Conservation (phyloP, 164 flowering plant species). For the Tinospora cordifolia region DNA sequence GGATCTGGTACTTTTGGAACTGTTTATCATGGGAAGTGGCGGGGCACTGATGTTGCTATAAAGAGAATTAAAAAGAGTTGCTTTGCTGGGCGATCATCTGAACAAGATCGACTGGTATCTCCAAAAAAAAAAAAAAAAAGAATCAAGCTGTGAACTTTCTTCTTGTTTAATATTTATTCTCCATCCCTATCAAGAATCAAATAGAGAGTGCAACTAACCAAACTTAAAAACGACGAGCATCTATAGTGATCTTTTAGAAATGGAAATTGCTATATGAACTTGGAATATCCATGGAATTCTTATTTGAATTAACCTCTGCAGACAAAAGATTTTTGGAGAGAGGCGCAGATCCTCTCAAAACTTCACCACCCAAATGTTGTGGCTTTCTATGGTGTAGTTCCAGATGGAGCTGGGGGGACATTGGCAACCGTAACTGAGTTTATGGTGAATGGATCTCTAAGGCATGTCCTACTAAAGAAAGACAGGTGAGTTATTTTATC, state of each 20-base stretch:
- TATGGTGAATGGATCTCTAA: slow-evolving; percentile 77
- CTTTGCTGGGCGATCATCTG: slow-evolving; percentile 76
- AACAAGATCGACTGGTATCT: slow-evolving; percentile 80
- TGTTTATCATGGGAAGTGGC: slow-evolving; percentile 88
- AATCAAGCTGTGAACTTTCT: background rate
- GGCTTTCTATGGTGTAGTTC: slow-evolving; percentile 83
- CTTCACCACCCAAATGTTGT: slow-evolving; percentile 92
- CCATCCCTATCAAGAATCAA: background rate
- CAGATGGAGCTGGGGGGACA: slow-evolving; percentile 77
- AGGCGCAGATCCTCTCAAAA: slow-evolving; percentile 65
- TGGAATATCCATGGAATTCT: background rate
- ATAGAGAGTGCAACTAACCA: background rate
- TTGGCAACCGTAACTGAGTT: slow-evolving; percentile 80
- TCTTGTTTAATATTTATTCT: background rate
- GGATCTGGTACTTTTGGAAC: slow-evolving; percentile 95
- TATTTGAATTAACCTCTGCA: slow-evolving; percentile 20
- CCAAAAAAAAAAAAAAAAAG: background rate
- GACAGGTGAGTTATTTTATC: slow-evolving; percentile 38
- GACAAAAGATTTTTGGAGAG: slow-evolving; percentile 86
- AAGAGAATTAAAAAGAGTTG: slow-evolving; percentile 80
- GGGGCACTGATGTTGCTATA: slow-evolving; percentile 91
- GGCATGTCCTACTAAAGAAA: slow-evolving; percentile 55
- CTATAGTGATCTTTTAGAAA: no score
- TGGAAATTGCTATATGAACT: background rate
- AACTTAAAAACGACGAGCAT: background rate